phyloP scores from a whole-genome alignment of 1,139 yeast genomes.

The Candida freyschussii region DNA sequence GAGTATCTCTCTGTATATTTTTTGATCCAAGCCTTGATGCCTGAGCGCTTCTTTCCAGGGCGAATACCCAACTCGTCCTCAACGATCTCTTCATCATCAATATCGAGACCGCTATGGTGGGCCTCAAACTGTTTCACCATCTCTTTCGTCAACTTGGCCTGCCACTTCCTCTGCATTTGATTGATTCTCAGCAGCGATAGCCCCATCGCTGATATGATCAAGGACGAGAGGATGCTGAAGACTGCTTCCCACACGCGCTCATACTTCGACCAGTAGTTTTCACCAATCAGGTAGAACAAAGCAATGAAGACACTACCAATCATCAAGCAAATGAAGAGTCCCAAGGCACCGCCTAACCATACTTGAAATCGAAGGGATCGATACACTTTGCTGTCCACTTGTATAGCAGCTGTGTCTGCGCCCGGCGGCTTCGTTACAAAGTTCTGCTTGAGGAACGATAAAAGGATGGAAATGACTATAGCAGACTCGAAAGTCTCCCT shows the following conservation, averaged over 20 bases:
- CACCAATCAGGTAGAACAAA: slow-evolving; percentile 65
- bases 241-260: slow-evolving; percentile 90
- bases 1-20: slow-evolving; percentile 52
- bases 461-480: slow-evolving; percentile 74
- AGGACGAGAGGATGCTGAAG: slow-evolving; percentile 68
- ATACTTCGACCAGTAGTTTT: slow-evolving; percentile 68
- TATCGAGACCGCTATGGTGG: slow-evolving; percentile 24
- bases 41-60: slow-evolving; percentile 1
- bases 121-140: slow-evolving; percentile 40
- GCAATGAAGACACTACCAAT: slow-evolving; percentile 81
- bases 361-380: slow-evolving; percentile 59
- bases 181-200: slow-evolving; percentile 78
- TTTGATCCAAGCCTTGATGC: slow-evolving; percentile 24
- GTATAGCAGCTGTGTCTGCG: slow-evolving; percentile 6
- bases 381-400: slow-evolving; percentile 42
- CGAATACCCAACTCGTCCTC: slow-evolving; percentile 21
- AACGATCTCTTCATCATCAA: slow-evolving; percentile 19
- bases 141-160: slow-evolving; percentile 73
- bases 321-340: slow-evolving; percentile 60
- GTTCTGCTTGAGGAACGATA: slow-evolving; percentile 81
- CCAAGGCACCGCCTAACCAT: slow-evolving; percentile 67
- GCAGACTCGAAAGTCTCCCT: slow-evolving; percentile 84
- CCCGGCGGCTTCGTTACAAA: slow-evolving; percentile 28
- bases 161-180: slow-evolving; percentile 85
- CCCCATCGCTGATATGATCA: slow-evolving; percentile 78